Conservation (phyloP, 169 alveolate genomes). For the Cryptosporidium bovis region DNA sequence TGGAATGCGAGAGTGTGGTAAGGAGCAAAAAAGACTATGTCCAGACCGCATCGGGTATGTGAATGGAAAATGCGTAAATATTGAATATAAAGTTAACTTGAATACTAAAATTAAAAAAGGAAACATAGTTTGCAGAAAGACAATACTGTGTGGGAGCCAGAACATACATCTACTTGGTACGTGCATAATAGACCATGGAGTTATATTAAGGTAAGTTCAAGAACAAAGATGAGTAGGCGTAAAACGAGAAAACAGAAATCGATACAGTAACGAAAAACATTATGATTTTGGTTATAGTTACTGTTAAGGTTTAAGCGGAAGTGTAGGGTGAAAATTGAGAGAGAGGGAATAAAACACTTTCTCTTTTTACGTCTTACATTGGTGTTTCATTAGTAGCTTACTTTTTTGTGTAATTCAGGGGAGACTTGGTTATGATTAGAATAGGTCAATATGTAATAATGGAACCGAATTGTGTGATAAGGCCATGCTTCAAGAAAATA, state of each 20-base stretch:
- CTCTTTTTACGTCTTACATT: no score
- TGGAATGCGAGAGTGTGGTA: constrained; percentile 6
- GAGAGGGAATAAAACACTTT: no score
- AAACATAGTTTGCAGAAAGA: constrained; percentile 73
- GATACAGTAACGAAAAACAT: no score
- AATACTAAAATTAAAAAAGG: constrained; percentile 31
- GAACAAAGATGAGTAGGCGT: background rate
- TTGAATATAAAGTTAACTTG: background rate
- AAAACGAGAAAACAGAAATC: no score
- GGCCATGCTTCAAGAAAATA: constrained; percentile 81
- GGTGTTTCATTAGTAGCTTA: no score
- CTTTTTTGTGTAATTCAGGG: constrained; percentile 68
- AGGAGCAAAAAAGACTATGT: constrained; percentile 63
- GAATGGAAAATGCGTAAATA: background rate
- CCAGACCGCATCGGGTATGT: constrained; percentile 73
- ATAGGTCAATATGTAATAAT: constrained; percentile 83
- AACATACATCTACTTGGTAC: constrained; percentile 77
- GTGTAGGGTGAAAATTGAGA: no score
- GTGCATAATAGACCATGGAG: constrained; percentile 66
- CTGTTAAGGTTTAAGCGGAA: no score
- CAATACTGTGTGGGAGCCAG: constrained; percentile 78
- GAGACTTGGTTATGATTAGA: constrained; percentile 83
- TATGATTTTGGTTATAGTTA: no score
- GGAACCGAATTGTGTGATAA: constrained; percentile 80
- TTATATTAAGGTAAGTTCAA: constrained; percentile 49